Evolutionary conservation across 1,284 basidiomycete species (phyloP), one percentile per base, ranked within the genome.

Genomic region (Marasmius oreades): DNA sequence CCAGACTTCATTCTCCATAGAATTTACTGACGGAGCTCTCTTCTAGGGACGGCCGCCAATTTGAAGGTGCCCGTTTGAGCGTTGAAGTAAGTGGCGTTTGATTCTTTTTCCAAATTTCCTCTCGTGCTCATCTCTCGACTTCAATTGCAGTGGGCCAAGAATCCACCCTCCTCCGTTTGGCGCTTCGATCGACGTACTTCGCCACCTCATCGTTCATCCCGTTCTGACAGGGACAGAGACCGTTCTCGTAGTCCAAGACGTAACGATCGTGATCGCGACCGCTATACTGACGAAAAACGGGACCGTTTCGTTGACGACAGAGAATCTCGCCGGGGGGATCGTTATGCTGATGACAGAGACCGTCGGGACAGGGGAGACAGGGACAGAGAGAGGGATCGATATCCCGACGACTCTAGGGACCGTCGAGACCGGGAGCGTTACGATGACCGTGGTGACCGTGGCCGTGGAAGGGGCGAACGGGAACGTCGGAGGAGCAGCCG

Each of bases 101-200:
- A 52, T 51, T 22, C 20, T 16, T 33, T 20, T 10, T 37, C 16
- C 2, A 10, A n/a, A 20, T n/a, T 20, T 52, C 37, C 44, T 31
- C 47, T n/a, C 24, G 16, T 51, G 10, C 33, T 46, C 12, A 55
- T 42, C 48, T 43, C n/a, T 10, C 18, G 39, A 43, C 52, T 12
- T 22, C 22, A 46, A 53, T 44, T 60, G 1, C 64, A 95, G 89
- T 95, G 92, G 92, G 92, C 92, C 55, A 93, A 93, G 71, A 91
- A 90, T 64, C 92, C 92, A 46, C 92, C 92, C 4, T 92, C 90
- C 43, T 84, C 90, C 11, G 86, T 91, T 28, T 94, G 92, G 92
- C 86, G 92, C 59, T 87, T 86, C 63, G 90, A 92, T 55, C 74
- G 84, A 60, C 81, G 81, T 57, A 75, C 78, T 39, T 76, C 82